Percentiles rank a stretch among this genome's conserved stretches.
phyloP scores from a whole-genome alignment of 495 filamentous ascomycete genomes.

The Melanomma pulvis-pyrius region DNA sequence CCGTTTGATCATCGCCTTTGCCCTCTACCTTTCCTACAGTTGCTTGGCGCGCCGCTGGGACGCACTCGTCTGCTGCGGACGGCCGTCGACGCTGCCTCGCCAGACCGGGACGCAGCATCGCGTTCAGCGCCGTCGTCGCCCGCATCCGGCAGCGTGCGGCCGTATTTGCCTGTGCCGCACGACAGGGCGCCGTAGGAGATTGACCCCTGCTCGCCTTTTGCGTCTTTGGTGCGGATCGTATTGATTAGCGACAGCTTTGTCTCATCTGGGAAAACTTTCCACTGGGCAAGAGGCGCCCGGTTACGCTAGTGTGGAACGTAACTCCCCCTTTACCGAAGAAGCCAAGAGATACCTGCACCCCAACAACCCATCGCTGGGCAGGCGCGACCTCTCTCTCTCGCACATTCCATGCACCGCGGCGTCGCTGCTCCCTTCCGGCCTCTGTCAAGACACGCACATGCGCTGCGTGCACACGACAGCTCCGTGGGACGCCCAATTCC shows the following conservation, averaged over 20 bases:
- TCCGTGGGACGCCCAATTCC: neutral
- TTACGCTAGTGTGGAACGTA: conserved; percentile 9
- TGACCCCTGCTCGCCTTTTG: neutral
- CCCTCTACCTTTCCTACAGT: neutral
- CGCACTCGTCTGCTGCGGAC: neutral
- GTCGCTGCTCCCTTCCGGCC: neutral
- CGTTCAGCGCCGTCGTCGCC: neutral
- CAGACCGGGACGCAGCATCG: neutral
- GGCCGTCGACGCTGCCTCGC: neutral
- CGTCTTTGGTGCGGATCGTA: neutral
- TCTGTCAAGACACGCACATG: neutral
- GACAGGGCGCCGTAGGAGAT: neutral
- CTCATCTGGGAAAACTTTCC: neutral
- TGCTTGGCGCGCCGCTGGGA: neutral
- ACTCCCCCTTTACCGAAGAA: conserved; percentile 12
- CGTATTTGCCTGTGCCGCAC: neutral
- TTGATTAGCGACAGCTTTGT: neutral
- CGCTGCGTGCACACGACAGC: neutral
- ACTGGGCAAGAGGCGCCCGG: neutral
- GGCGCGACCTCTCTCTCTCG: neutral
- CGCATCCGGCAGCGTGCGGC: neutral
- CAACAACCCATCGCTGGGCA: neutral
- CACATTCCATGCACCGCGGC: too few species aligned
- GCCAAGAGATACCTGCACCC: neutral
- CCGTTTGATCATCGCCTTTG: neutral